Evolutionary conservation across 805 yeast genomes (phyloP).

Genomic region (Yarrowia divulgata): DNA sequence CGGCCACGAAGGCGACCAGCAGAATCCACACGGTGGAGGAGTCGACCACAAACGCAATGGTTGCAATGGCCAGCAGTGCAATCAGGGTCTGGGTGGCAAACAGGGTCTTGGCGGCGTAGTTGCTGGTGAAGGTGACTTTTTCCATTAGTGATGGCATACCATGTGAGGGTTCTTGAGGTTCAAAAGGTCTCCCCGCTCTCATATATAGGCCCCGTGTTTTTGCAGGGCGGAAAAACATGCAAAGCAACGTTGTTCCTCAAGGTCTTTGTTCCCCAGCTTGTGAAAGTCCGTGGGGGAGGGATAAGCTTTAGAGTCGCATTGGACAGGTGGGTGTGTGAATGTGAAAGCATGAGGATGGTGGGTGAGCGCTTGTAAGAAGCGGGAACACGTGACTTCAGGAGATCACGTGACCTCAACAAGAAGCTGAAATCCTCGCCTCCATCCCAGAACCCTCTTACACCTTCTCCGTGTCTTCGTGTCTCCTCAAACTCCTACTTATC

Average conservation of each 20-base stretch:
- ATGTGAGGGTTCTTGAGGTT: neutral
- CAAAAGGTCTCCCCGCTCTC: conserved; percentile 18
- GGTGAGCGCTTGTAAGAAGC: neutral
- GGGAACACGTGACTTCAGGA: neutral
- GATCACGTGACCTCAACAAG: too few species aligned
- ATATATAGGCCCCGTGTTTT: conserved; percentile 2
- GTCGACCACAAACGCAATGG: conserved; percentile 37
- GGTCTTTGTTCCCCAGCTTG: conserved; percentile 32
- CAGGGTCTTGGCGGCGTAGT: conserved; percentile 38
- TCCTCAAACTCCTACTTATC: neutral
- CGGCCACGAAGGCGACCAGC: conserved; percentile 30
- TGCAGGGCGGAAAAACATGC: conserved; percentile 19
- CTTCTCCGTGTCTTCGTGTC: conserved; percentile 12
- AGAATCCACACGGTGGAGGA: conserved; percentile 31
- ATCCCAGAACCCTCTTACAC: too few species aligned
- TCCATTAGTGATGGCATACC: conserved; percentile 37
- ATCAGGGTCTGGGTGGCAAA: conserved; percentile 33
- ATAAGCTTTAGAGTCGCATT: conserved; percentile 9
- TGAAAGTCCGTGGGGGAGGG: conserved; percentile 25
- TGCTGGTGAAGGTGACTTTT: conserved; percentile 38
- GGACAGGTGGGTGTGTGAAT: conserved; percentile 17
- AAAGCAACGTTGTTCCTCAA: conserved; percentile 16
- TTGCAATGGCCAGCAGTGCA: conserved; percentile 35
- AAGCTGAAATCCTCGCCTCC: too few species aligned
- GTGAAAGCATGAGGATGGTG: conserved; percentile 16